Percentiles rank a stretch among this genome's conserved stretches.
phyloP scores from a whole-genome alignment of 164 flowering plant species.

The Berberis vulgaris region DNA sequence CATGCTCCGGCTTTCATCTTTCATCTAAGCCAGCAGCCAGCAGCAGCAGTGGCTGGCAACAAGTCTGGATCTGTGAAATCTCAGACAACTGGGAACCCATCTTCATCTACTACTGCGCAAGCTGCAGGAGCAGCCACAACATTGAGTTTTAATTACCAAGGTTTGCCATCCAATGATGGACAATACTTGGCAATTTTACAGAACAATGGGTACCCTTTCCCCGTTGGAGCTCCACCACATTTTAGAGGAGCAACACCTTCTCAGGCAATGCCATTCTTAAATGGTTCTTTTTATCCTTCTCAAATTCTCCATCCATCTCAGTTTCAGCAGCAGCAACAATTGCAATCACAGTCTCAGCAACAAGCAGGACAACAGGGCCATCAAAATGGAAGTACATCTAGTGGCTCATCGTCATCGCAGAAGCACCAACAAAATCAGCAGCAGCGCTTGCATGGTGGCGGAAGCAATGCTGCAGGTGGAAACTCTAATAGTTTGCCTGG shows the following conservation, averaged over 20 bases:
- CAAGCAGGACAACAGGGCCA: conserved; percentile 44
- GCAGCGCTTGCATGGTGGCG: conserved; percentile 39
- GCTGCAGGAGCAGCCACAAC: conserved; percentile 32
- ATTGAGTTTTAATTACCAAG: conserved; percentile 72
- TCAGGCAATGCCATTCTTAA: conserved; percentile 70
- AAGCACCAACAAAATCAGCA: conserved; percentile 68
- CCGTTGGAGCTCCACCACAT: conserved; percentile 55
- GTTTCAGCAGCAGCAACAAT: conserved; percentile 65
- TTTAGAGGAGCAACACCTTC: conserved; percentile 44
- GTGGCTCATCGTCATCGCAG: conserved; percentile 75
- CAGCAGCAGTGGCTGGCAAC: conserved; percentile 29
- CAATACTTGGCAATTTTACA: conserved; percentile 83
- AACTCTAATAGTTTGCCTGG: conserved; percentile 39
- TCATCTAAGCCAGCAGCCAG: conserved; percentile 78
- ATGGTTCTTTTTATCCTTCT: conserved; percentile 73
- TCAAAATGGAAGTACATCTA: conserved; percentile 55
- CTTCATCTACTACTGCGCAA: conserved; percentile 26
- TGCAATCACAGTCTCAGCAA: conserved; percentile 35
- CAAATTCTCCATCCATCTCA: conserved; percentile 88
- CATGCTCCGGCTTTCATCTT: conserved; percentile 79
- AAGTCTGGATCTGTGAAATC: conserved; percentile 44
- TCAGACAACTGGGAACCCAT: conserved; percentile 16
- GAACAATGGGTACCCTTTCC: conserved; percentile 69
- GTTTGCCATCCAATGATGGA: conserved; percentile 61
- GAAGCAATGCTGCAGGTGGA: conserved; percentile 29